phyloP scores from a whole-genome alignment of 78 protist species.

The Goniomonas avonlea region DNA sequence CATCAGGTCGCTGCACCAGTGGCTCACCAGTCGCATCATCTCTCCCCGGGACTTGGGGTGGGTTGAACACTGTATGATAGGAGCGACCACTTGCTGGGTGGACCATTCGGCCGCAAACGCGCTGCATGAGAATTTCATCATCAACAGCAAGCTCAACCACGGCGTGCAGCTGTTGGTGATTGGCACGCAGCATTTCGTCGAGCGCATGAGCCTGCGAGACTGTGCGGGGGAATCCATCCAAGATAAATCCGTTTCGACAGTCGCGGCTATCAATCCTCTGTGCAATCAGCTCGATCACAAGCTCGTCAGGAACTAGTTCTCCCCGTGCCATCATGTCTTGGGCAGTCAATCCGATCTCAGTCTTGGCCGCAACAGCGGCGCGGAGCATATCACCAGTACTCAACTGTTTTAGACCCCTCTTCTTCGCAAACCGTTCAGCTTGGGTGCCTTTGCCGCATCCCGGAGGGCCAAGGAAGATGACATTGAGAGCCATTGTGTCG shows the following conservation, averaged over 20 bases:
- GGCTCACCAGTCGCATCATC: conserved; percentile 89
- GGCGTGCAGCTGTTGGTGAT: conserved; percentile 42
- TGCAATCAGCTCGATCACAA: conserved; percentile 69
- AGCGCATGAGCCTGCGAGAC: conserved; percentile 77
- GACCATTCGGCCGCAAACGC: conserved; percentile 81
- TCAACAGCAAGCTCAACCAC: conserved; percentile 71
- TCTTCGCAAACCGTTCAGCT: conserved; percentile 20
- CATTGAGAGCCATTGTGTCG: background rate
- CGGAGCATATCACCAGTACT: conserved; percentile 93
- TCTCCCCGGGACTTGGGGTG: conserved; percentile 61
- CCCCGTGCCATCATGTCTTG: conserved; percentile 82
- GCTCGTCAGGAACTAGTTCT: conserved; percentile 48
- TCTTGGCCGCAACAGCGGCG: conserved; percentile 78
- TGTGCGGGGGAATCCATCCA: conserved; percentile 98
- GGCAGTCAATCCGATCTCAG: conserved; percentile 49
- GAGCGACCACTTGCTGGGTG: conserved; percentile 75
- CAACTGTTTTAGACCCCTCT: conserved; percentile 72
- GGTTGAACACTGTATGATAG: conserved; percentile 69
- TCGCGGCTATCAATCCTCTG: no score
- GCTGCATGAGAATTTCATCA: conserved; percentile 67
- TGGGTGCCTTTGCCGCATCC: conserved; percentile 91
- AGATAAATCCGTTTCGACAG: no score
- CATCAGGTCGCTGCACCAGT: conserved; percentile 78
- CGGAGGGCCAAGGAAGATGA: no score
- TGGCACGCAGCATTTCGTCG: background rate